Conservation (phyloP, 441 rosid genomes). For the Euphorbia celastroides region DNA sequence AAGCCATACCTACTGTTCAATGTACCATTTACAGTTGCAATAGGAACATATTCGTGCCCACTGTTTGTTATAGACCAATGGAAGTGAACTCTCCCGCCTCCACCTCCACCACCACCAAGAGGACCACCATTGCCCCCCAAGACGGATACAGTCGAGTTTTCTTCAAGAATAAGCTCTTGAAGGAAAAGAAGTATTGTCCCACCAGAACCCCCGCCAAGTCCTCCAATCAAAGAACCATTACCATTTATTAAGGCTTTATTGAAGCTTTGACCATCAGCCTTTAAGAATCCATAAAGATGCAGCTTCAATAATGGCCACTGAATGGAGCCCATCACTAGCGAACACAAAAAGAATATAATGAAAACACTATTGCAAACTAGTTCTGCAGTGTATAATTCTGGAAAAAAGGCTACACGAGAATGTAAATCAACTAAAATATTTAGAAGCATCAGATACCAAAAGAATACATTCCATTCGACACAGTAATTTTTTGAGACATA, state of each 20-base stretch:
- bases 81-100: constrained; percentile 98
- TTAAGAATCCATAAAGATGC: constrained; percentile 68
- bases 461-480: constrained; percentile 7
- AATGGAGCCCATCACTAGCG: constrained; percentile 79
- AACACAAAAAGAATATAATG: constrained; percentile 24
- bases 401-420: constrained; percentile 5
- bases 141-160: constrained; percentile 65
- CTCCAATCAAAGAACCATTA: constrained; percentile 61
- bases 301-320: constrained; percentile 83
- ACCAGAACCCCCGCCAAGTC: constrained; percentile 98
- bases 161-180: constrained; percentile 65
- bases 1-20: constrained; percentile 65
- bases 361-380: constrained; percentile 1
- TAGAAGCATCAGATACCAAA: constrained; percentile 1
- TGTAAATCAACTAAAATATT: not conserved
- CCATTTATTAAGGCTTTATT: constrained; percentile 34
- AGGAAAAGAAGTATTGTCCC: constrained; percentile 97
- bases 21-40: constrained; percentile 67
- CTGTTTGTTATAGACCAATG: constrained; percentile 83
- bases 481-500: not conserved
- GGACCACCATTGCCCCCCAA: constrained; percentile 84
- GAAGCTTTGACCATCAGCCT: constrained; percentile 88
- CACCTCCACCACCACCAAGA: constrained; percentile 97
- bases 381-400: not conserved
- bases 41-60: constrained; percentile 76